Evolutionary conservation across 2,329 filamentous ascomycete species (phyloP).

Genomic region (Periconia sp.): DNA sequence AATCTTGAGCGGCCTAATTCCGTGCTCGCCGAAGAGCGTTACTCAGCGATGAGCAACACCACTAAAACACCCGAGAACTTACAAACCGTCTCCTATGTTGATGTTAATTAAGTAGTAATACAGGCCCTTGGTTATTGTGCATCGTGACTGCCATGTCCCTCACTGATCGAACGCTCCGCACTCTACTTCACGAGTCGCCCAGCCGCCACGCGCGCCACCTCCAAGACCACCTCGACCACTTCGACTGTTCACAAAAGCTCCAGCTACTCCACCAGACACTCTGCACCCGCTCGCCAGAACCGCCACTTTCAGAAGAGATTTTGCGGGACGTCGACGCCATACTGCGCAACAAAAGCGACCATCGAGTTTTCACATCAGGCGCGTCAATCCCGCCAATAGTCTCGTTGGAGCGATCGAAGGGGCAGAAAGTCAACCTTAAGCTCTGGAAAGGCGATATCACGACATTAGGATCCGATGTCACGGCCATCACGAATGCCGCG

Average conservation of each 20-base stretch:
- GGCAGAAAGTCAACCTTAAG: slow-evolving; percentile 16
- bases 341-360: slow-evolving; percentile 15
- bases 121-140: no score
- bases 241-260: slow-evolving; percentile 19
- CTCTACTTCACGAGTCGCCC: slow-evolving; percentile 19
- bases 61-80: no score
- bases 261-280: slow-evolving; percentile 30
- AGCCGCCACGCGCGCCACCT: slow-evolving; percentile 15
- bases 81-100: no score
- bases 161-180: slow-evolving; percentile 3
- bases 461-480: slow-evolving; percentile 30
- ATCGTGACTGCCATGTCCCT: no score
- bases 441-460: slow-evolving; percentile 47
- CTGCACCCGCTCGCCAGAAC: slow-evolving; percentile 28
- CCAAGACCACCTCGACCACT: slow-evolving; percentile 14
- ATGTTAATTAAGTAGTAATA: no score
- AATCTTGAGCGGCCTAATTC: no score
- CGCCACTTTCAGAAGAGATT: slow-evolving; percentile 19
- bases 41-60: no score
- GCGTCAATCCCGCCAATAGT: slow-evolving; percentile 13
- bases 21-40: no score
- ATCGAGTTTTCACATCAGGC: slow-evolving; percentile 16
- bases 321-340: slow-evolving; percentile 23
- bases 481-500: slow-evolving; percentile 46
- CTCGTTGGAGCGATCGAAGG: slow-evolving; percentile 1